Percentiles rank a stretch among this genome's conserved stretches.
These are phyloP conservation scores for Geotrichum candidum DNA, from an alignment of 1,139 yeast species.

Conservation along the genomic window DNA sequence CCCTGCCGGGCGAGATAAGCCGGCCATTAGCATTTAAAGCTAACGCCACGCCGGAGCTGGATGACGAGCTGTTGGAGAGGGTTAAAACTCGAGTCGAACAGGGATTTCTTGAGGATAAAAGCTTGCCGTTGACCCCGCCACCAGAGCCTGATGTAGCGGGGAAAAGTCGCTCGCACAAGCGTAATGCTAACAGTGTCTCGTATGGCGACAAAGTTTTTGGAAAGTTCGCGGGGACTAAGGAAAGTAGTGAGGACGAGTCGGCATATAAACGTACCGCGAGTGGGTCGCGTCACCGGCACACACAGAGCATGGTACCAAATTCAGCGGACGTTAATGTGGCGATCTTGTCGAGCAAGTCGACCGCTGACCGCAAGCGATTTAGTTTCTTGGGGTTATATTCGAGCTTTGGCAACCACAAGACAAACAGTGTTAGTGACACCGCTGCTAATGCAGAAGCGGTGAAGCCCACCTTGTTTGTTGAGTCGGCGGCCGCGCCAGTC, in stretches of 20 bases:
- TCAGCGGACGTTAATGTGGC: too few relatives aligned
- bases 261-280: neutral
- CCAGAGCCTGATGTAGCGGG: neutral
- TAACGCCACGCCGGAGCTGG: neutral
- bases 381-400: conserved; percentile 21
- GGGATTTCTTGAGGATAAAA: neutral
- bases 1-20: conserved; percentile 35
- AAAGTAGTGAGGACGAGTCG: neutral
- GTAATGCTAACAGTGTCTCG: conserved; percentile 26
- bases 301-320: too few relatives aligned
- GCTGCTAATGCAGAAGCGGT: neutral
- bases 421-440: neutral
- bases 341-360: conserved; percentile 25
- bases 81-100: neutral
- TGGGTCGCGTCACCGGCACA: neutral
- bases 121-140: neutral
- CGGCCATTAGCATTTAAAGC: conserved; percentile 24
- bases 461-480: neutral
- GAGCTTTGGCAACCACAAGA: conserved; percentile 12
- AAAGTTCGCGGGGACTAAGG: neutral
- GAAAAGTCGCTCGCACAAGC: neutral
- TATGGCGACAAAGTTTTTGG: conserved; percentile 14
- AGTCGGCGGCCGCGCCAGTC: neutral
- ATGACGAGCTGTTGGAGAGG: neutral
- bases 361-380: conserved; percentile 28